phyloP scores from a whole-genome alignment of 2,329 filamentous ascomycete species.

The Monosporascus sp. region DNA sequence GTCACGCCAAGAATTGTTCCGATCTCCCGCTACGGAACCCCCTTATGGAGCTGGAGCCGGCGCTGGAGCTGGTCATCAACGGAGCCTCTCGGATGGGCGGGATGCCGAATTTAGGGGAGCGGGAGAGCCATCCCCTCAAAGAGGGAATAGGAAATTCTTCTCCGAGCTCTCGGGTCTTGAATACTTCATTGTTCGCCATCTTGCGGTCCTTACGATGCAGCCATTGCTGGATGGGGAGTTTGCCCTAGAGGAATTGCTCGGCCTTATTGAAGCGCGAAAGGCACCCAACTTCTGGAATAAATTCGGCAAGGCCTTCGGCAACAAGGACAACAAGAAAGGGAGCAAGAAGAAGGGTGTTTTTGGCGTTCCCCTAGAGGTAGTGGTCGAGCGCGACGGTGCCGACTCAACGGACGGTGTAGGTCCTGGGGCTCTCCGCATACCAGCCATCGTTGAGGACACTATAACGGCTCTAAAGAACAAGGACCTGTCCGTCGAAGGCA shows the following conservation, averaged over 20 bases:
- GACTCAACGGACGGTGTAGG: slow-evolving; percentile 98
- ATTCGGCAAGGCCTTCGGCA: slow-evolving; percentile 85
- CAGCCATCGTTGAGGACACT: slow-evolving; percentile 90
- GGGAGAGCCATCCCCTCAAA: slow-evolving; percentile 49
- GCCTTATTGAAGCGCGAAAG: slow-evolving; percentile 89
- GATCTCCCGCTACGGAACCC: slow-evolving; percentile 51
- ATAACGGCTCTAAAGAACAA: slow-evolving; percentile 95
- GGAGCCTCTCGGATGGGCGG: slow-evolving; percentile 51
- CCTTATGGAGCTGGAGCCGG: slow-evolving; percentile 51
- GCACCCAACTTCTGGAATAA: slow-evolving; percentile 94
- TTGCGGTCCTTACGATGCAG: slow-evolving; percentile 92
- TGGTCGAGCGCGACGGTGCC: slow-evolving; percentile 89
- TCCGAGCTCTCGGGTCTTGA: slow-evolving; percentile 92
- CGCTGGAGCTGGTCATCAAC: slow-evolving; percentile 52
- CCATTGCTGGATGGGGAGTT: slow-evolving; percentile 86
- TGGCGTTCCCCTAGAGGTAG: slow-evolving; percentile 78
- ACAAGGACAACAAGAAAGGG: slow-evolving; percentile 71
- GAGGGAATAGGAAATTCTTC: slow-evolving; percentile 74
- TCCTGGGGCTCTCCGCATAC: slow-evolving; percentile 82
- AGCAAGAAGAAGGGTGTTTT: slow-evolving; percentile 93
- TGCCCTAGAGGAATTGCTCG: slow-evolving; percentile 85
- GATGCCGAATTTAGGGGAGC: slow-evolving; percentile 44
- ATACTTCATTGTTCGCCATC: slow-evolving; percentile 94
- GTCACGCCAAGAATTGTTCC: slow-evolving; percentile 63
- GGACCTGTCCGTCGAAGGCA: slow-evolving; percentile 97